phyloP scores from a whole-genome alignment of 108 stramenopile genomes.

The Aurantiochytrium sp. region DNA sequence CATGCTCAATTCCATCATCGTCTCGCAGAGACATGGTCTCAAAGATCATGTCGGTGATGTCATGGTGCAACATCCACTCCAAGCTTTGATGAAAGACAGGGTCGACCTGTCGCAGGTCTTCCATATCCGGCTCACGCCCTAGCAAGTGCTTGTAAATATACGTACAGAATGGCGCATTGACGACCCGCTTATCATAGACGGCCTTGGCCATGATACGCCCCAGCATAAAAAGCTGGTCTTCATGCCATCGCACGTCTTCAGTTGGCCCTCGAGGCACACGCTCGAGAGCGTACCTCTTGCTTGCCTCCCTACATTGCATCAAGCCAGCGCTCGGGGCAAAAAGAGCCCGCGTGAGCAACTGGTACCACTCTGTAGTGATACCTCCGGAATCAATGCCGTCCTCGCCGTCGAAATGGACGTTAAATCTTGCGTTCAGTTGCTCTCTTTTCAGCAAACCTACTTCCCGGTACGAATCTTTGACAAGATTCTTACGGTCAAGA shows the following conservation, averaged over 20 bases:
- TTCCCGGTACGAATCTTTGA: neutral
- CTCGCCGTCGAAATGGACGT: conserved; percentile 19
- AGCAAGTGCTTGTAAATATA: conserved; percentile 17
- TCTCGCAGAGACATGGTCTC: conserved; percentile 22
- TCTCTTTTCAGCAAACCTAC: neutral
- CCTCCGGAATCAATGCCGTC: conserved; percentile 27
- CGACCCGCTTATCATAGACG: neutral
- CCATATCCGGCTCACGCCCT: neutral
- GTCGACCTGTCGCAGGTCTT: conserved; percentile 27
- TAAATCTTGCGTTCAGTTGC: neutral
- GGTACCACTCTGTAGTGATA: conserved; percentile 27
- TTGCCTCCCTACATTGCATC: neutral
- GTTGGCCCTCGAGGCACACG: neutral
- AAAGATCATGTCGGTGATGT: conserved; percentile 34
- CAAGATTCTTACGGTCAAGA: neutral
- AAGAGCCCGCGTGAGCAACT: neutral
- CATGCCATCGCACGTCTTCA: neutral
- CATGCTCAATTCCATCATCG: conserved; percentile 19
- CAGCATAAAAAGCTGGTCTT: neutral
- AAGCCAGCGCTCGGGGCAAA: neutral
- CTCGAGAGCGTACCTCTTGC: neutral
- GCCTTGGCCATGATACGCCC: neutral
- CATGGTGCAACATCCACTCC: conserved; percentile 38
- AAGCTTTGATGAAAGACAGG: conserved; percentile 26
- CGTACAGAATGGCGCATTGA: neutral